phyloP scores from a whole-genome alignment of 345 rosid species.

The Alliaria petiolata region DNA sequence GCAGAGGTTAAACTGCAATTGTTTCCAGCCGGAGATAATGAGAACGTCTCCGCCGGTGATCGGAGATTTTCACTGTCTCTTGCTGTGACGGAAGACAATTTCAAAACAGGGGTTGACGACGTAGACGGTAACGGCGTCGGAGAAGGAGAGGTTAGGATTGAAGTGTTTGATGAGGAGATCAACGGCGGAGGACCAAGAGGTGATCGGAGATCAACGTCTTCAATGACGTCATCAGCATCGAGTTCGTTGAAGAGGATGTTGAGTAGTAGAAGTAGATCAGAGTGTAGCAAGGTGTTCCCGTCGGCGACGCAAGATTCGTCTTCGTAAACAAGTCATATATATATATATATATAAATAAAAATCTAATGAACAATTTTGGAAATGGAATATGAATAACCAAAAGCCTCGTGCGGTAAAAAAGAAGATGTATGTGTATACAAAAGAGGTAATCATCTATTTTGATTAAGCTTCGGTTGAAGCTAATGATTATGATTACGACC shows the following conservation, averaged over 20 bases:
- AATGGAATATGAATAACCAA: constrained; percentile 4
- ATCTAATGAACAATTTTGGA: constrained; percentile 20
- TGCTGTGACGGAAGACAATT: constrained; percentile 12
- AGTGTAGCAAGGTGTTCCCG: constrained; percentile 44
- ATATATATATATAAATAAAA: neutral
- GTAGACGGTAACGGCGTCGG: neutral
- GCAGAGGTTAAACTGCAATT: constrained; percentile 10
- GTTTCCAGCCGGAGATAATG: constrained; percentile 23
- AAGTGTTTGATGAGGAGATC: constrained; percentile 28
- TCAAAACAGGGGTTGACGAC: constrained; percentile 16
- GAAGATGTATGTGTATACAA: neutral
- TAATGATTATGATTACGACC: constrained; percentile 7
- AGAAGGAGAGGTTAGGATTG: constrained; percentile 21
- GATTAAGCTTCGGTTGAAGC: constrained; percentile 13
- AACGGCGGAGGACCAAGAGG: constrained; percentile 21
- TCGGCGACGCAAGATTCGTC: constrained; percentile 27
- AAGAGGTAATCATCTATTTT: neutral
- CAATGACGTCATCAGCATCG: constrained; percentile 31
- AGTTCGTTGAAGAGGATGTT: constrained; percentile 63
- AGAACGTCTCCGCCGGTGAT: neutral
- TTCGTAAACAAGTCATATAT: neutral
- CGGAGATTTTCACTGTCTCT: neutral
- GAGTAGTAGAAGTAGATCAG: constrained; percentile 59
- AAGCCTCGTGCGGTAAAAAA: neutral
- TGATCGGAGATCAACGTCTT: constrained; percentile 20